These are phyloP conservation scores for Medicago lupulina DNA, from an alignment of 306 rosid genomes.

Conservation along the genomic window DNA sequence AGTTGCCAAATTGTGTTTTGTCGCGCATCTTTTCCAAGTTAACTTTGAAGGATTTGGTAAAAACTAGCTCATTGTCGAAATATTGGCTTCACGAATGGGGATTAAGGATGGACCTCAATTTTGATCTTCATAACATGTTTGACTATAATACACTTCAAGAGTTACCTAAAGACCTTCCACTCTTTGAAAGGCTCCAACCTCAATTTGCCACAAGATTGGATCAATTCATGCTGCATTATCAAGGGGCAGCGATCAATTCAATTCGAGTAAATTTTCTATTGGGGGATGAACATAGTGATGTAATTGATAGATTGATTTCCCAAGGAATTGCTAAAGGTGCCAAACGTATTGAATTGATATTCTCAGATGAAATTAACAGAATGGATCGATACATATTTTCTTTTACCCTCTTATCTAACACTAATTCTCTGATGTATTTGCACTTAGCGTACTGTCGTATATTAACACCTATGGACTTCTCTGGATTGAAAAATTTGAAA, in stretches of 20 bases:
- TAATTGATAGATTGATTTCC: not conserved
- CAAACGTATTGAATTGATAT: not conserved
- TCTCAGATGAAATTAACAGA: not conserved
- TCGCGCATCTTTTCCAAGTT: not conserved
- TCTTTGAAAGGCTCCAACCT: not conserved
- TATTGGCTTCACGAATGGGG: not conserved
- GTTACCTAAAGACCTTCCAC: not conserved
- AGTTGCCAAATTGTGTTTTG: not conserved
- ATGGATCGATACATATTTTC: not conserved
- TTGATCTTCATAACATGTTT: not conserved
- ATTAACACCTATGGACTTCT: not conserved
- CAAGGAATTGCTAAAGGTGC: not conserved
- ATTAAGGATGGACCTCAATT: not conserved
- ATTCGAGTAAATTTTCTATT: slow-evolving; percentile 2
- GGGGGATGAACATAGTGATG: not conserved
- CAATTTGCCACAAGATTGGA: not conserved
- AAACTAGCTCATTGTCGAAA: not conserved
- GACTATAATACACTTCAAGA: not conserved
- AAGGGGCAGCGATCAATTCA: not conserved
- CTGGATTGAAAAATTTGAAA: not conserved
- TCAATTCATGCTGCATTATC: not conserved
- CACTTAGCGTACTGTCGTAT: not conserved
- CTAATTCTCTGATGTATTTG: not conserved
- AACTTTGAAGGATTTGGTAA: not conserved
- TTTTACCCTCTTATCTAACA: not conserved